A percentile compares a stretch with the other conserved stretches of the same genome.
Evolutionary conservation across 2,329 filamentous ascomycete species (phyloP).

Genomic region (Metarhizium humberi): DNA sequence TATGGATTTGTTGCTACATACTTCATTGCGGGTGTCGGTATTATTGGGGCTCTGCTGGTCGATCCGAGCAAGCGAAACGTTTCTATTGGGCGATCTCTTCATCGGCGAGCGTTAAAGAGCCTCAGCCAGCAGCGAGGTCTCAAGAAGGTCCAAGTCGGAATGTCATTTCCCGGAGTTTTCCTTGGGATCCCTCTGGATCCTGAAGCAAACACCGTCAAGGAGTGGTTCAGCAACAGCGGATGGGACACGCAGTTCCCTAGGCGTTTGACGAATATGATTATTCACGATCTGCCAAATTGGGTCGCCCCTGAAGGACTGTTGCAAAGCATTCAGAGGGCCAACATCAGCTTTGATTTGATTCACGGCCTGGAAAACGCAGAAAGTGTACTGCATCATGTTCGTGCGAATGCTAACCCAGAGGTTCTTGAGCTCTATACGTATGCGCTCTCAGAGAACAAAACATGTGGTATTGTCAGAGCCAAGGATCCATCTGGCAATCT

Average conservation of each 20-base stretch:
- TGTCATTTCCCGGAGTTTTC: conserved; percentile 75
- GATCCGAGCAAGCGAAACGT: conserved; percentile 79
- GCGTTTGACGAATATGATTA: conserved; percentile 56
- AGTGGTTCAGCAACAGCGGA: conserved; percentile 85
- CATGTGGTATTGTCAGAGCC: conserved; percentile 75
- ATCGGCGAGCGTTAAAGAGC: conserved; percentile 72
- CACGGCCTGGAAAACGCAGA: conserved; percentile 70
- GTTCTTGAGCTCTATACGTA: conserved; percentile 71
- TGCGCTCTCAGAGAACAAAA: conserved; percentile 60
- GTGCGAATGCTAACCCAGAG: conserved; percentile 64
- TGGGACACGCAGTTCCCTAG: conserved; percentile 65
- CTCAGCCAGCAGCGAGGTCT: conserved; percentile 61
- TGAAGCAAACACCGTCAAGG: conserved; percentile 36
- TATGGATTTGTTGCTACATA: conserved; percentile 93
- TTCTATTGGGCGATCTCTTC: conserved; percentile 82
- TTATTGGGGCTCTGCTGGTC: conserved; percentile 81
- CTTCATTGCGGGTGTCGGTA: conserved; percentile 61
- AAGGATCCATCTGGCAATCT: conserved; percentile 60
- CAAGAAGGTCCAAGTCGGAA: conserved; percentile 73
- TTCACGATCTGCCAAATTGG: conserved; percentile 66
- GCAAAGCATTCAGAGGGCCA: conserved; percentile 61
- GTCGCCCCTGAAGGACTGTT: conserved; percentile 66
- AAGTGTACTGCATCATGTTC: conserved; percentile 65
- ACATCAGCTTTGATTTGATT: conserved; percentile 74
- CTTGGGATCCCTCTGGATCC: conserved; percentile 64